phyloP scores from a whole-genome alignment of 2,329 filamentous ascomycete genomes.

The Coniochaeta hoffmannii region DNA sequence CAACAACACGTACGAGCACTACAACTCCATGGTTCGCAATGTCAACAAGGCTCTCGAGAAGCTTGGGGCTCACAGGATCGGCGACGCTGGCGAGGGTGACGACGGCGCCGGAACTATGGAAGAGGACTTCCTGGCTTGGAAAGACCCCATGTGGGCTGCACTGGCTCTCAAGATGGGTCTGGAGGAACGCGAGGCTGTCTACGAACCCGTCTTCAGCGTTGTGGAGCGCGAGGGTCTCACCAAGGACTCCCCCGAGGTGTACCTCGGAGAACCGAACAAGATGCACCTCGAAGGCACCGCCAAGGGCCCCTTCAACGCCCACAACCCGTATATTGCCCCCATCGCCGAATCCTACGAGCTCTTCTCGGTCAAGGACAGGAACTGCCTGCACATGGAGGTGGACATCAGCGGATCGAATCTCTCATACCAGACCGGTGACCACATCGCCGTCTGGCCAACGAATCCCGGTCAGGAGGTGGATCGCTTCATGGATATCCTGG shows the following conservation, averaged over 20 bases:
- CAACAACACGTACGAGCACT: slow-evolving; percentile 99
- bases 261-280: slow-evolving; percentile 93
- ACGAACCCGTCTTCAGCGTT: slow-evolving; percentile 86
- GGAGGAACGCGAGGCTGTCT: slow-evolving; percentile 92
- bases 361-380: slow-evolving; percentile 82
- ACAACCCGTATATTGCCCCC: slow-evolving; percentile 95
- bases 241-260: slow-evolving; percentile 72
- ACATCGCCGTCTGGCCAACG: slow-evolving; percentile 95
- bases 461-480: slow-evolving; percentile 92
- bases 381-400: slow-evolving; percentile 95
- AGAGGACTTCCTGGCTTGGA: slow-evolving; percentile 98
- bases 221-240: slow-evolving; percentile 67
- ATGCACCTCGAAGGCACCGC: slow-evolving; percentile 80
- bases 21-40: slow-evolving; percentile 96
- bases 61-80: slow-evolving; percentile 77
- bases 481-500: slow-evolving; percentile 74
- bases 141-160: slow-evolving; percentile 96
- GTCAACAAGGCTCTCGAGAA: slow-evolving; percentile 75
- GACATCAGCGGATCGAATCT: slow-evolving; percentile 85
- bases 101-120: slow-evolving; percentile 99
- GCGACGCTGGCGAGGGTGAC: slow-evolving; percentile 87
- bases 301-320: slow-evolving; percentile 88
- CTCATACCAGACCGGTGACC: slow-evolving; percentile 91
- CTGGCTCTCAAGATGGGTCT: slow-evolving; percentile 77
- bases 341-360: slow-evolving; percentile 87